A percentile compares a stretch with the other conserved stretches of the same genome.
phyloP scores from a whole-genome alignment of 768 basidiomycete genomes.

The Psilocybe cyanescens region DNA sequence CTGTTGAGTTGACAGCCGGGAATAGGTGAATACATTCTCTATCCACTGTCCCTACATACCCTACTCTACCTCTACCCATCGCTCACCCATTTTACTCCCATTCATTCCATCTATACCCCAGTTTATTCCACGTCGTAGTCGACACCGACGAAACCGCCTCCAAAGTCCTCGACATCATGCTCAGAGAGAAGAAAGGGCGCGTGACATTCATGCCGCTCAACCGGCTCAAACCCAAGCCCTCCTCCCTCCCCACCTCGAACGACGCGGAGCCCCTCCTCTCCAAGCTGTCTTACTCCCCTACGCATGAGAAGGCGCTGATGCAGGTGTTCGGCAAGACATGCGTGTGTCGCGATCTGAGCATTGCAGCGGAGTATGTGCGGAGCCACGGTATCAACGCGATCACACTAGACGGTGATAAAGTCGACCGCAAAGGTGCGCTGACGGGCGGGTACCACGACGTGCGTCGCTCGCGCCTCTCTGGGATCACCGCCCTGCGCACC shows the following conservation, averaged over 20 bases:
- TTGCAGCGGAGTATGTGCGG: conserved; percentile 93
- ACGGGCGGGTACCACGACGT: conserved; percentile 97
- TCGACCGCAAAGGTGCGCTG: conserved; percentile 93
- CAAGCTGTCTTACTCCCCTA: conserved; percentile 77
- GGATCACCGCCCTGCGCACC: conserved; percentile 71
- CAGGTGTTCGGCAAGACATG: conserved; percentile 98
- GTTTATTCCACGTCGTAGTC: conserved; percentile 96
- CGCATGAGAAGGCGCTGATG: conserved; percentile 83
- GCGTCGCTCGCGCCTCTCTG: conserved; percentile 87
- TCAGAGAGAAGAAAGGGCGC: conserved; percentile 90
- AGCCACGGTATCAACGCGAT: conserved; percentile 96
- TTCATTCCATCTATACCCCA: conserved; percentile 32
- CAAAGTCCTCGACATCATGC: conserved; percentile 90
- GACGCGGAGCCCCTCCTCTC: conserved; percentile 83
- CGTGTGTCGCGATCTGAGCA: conserved; percentile 90
- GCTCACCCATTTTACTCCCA: neutral
- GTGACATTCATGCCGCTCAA: conserved; percentile 99
- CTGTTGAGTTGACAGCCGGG: conserved; percentile 93
- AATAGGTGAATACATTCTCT: conserved; percentile 65
- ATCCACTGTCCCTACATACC: neutral
- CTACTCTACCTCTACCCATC: no score
- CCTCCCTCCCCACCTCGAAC: conserved; percentile 60
- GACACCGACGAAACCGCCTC: conserved; percentile 95
- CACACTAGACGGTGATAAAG: conserved; percentile 96
- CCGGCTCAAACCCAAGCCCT: conserved; percentile 80